Evolutionary conservation across 2,329 filamentous ascomycete genomes (phyloP).

Genomic region (Aspergillus thermomutatus): DNA sequence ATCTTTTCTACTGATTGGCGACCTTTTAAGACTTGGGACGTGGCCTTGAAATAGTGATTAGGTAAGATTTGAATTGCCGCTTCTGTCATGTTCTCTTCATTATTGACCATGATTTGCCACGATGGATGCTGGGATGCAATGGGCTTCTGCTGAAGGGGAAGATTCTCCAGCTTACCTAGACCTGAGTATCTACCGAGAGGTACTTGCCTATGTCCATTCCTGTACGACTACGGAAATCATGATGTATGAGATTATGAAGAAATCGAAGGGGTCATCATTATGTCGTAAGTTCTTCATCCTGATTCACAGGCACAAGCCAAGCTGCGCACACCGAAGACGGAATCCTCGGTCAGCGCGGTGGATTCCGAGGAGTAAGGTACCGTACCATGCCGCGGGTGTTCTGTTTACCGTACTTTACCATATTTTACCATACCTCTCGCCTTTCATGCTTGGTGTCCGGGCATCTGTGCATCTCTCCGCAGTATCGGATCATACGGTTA

Average conservation of each 20-base stretch:
- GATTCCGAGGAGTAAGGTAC: not conserved
- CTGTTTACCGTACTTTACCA: not conserved
- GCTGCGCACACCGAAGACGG: no score
- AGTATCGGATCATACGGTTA: not conserved
- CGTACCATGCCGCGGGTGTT: not conserved
- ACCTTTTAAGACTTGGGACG: not conserved
- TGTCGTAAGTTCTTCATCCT: not conserved
- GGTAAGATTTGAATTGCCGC: not conserved
- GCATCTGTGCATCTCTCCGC: no score
- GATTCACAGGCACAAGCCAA: no score
- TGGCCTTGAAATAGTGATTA: not conserved
- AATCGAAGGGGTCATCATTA: not conserved
- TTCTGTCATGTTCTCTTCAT: not conserved
- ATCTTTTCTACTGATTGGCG: not conserved
- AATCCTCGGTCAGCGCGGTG: not conserved
- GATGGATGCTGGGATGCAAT: not conserved
- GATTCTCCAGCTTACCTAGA: not conserved
- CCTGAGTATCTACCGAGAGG: no score
- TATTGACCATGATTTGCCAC: not conserved
- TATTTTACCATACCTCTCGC: not conserved
- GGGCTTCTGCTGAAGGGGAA: not conserved
- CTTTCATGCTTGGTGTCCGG: no score
- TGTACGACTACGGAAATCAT: not conserved
- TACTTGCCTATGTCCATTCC: not conserved
- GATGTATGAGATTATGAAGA: not conserved